These are phyloP conservation scores for Xylaria arbuscula DNA, from an alignment of 2,329 filamentous ascomycete genomes.

Conservation along the genomic window DNA sequence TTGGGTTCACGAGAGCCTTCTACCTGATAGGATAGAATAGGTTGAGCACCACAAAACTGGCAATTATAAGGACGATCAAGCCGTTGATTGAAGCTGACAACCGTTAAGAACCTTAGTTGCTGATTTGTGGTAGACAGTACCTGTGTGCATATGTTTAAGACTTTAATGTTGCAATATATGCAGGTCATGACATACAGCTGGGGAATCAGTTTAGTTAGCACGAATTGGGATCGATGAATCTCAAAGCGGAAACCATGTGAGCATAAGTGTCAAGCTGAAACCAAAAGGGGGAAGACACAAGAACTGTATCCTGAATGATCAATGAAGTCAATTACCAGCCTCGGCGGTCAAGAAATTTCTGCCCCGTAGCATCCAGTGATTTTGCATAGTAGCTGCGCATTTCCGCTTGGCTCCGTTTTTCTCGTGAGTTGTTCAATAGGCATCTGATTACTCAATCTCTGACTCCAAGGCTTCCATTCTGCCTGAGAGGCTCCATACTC, in stretches of 20 bases:
- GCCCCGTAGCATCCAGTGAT: not conserved
- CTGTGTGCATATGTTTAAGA: not conserved
- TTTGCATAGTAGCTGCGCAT: not conserved
- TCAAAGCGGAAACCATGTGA: not conserved
- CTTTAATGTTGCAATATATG: not conserved
- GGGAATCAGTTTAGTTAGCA: not conserved
- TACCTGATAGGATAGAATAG: not conserved
- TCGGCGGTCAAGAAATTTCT: not conserved
- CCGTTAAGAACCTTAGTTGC: not conserved
- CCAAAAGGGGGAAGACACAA: not conserved
- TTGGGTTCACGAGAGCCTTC: constrained; percentile 8
- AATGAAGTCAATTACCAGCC: not conserved
- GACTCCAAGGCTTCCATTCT: not conserved
- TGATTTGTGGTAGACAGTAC: not conserved
- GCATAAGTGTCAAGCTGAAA: constrained; percentile 12
- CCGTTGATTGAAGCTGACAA: not conserved
- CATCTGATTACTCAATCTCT: not conserved
- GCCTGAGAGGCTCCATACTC: not conserved
- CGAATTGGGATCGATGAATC: not conserved
- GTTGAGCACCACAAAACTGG: constrained; percentile 1
- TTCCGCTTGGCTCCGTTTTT: not conserved
- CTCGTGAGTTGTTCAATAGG: not conserved
- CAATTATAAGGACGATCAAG: constrained; percentile 19
- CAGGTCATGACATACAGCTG: not conserved
- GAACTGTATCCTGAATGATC: not conserved